Evolutionary conservation across 257 asterid species (phyloP).

Genomic region (Nicotiana tabacum): DNA sequence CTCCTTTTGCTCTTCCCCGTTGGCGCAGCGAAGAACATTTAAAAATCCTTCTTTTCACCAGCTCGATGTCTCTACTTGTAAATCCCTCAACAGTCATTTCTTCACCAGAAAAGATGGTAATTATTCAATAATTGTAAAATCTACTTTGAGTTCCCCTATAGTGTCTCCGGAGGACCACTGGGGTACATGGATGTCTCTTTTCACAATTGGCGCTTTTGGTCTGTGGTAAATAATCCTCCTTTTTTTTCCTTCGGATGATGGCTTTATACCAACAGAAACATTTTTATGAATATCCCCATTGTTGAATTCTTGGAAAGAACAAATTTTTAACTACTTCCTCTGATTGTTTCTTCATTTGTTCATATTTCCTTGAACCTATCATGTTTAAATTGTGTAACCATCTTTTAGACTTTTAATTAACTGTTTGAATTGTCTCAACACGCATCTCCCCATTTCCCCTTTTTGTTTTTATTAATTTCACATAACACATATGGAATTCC

Average conservation of each 20-base stretch:
- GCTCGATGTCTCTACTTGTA: neutral
- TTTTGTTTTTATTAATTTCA: neutral
- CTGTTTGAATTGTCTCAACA: neutral
- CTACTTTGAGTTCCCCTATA: slow-evolving; percentile 35
- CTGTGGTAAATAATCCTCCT: slow-evolving; percentile 62
- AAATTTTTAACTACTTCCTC: no score
- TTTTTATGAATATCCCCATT: neutral
- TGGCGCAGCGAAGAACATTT: no score
- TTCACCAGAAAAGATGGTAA: neutral
- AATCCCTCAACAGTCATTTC: neutral
- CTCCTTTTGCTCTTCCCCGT: neutral
- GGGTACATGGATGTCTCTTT: slow-evolving; percentile 79
- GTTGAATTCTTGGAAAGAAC: no score
- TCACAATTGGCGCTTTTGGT: slow-evolving; percentile 61
- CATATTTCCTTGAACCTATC: neutral
- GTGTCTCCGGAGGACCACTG: slow-evolving; percentile 68
- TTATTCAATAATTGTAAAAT: slow-evolving; percentile 14
- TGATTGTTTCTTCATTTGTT: neutral
- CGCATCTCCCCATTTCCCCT: neutral
- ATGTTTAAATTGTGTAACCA: neutral
- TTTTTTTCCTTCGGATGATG: neutral
- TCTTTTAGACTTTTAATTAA: neutral
- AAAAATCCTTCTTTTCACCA: neutral
- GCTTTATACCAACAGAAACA: neutral
- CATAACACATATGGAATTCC: neutral